A percentile compares a stretch with the other conserved stretches of the same genome.
Conservation (phyloP, 2,329 filamentous ascomycete species). For the Davidsoniella australis region DNA sequence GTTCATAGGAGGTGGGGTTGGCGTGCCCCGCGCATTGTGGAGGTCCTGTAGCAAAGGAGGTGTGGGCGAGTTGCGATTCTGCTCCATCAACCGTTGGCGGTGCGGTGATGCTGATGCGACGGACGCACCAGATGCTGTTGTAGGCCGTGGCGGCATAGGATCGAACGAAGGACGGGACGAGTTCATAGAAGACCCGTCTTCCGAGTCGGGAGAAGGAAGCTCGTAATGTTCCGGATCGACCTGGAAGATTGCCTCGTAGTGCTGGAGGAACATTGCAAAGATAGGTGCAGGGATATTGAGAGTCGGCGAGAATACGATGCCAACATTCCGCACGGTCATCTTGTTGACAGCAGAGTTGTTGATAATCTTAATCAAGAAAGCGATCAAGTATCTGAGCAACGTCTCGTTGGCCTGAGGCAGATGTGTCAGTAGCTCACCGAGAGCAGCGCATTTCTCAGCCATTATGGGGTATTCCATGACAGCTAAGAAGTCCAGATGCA, state of each 20-base stretch:
- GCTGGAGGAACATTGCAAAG: conserved; percentile 83
- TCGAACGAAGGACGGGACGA: conserved; percentile 10
- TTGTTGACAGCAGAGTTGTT: conserved; percentile 84
- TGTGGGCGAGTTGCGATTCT: conserved; percentile 27
- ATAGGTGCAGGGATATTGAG: conserved; percentile 91
- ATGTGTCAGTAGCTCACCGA: conserved; percentile 62
- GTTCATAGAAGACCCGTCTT: conserved; percentile 17
- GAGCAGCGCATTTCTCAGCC: conserved; percentile 56
- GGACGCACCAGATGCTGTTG: conserved; percentile 29
- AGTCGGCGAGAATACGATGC: conserved; percentile 94
- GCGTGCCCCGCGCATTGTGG: conserved; percentile 21
- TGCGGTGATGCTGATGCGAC: conserved; percentile 32
- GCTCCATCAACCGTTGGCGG: conserved; percentile 28
- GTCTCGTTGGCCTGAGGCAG: conserved; percentile 68
- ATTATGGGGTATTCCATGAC: conserved; percentile 65
- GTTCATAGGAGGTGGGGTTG: conserved; percentile 23
- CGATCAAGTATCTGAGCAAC: conserved; percentile 67
- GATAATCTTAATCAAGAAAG: conserved; percentile 82
- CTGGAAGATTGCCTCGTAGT: conserved; percentile 75
- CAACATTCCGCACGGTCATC: conserved; percentile 95
- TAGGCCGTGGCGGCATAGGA: conserved; percentile 26
- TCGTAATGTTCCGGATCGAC: conserved; percentile 48
- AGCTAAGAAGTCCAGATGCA: conserved; percentile 75
- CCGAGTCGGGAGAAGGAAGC: conserved; percentile 28
- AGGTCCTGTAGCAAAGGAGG: conserved; percentile 27